Conservation (phyloP, 2,329 filamentous ascomycete species). For the Xylariaceae sp. region DNA sequence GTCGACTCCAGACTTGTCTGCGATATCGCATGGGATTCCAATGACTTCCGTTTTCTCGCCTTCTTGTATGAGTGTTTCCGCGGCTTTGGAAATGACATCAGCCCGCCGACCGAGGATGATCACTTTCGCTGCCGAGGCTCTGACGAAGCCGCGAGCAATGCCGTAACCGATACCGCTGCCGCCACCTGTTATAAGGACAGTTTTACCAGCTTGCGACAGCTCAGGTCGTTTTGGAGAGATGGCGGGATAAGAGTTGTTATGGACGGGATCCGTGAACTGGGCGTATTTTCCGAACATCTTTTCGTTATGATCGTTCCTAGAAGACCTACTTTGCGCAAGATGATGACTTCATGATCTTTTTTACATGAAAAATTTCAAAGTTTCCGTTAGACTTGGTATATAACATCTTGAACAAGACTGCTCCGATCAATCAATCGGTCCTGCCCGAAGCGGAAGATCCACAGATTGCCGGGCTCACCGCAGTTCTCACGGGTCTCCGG, state of each 20-base stretch:
- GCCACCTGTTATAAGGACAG: constrained; percentile 64
- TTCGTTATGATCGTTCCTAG: too few relatives aligned
- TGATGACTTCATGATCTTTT: too few relatives aligned
- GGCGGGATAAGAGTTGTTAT: constrained; percentile 33
- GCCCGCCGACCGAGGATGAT: constrained; percentile 37
- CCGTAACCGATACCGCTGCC: constrained; percentile 62
- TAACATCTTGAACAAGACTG: too few relatives aligned
- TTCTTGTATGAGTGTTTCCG: constrained; percentile 18
- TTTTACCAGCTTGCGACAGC: constrained; percentile 41
- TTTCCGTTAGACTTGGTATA: too few relatives aligned
- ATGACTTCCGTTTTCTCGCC: constrained; percentile 13
- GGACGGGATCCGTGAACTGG: constrained; percentile 14
- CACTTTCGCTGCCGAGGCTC: constrained; percentile 36
- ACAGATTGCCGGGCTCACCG: too few relatives aligned
- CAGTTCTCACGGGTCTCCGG: too few relatives aligned
- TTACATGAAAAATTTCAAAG: too few relatives aligned
- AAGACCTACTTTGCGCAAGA: too few relatives aligned
- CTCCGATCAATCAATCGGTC: too few relatives aligned
- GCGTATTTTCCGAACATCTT: too few relatives aligned
- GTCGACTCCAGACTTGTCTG: constrained; percentile 20
- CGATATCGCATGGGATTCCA: constrained; percentile 23
- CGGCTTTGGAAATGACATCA: constrained; percentile 29
- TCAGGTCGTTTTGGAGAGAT: constrained; percentile 36
- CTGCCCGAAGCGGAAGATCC: too few relatives aligned
- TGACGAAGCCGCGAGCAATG: constrained; percentile 54